Percentiles rank a stretch among this genome's conserved stretches.
Conservation (phyloP, 1,284 basidiomycete genomes). For the Coriolopsis trogii region DNA sequence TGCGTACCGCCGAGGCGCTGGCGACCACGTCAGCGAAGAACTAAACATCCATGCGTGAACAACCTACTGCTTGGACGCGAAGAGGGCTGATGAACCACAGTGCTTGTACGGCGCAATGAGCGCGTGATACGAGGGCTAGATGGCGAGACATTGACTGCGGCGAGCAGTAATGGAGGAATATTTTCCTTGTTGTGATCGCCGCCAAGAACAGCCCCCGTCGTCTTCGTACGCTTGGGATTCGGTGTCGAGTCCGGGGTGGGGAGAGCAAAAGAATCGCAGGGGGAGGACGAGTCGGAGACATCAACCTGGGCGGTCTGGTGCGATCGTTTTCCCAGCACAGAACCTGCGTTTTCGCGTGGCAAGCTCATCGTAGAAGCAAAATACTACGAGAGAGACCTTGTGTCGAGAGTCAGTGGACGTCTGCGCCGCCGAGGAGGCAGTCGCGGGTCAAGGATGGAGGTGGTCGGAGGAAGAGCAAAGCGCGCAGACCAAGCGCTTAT, state of each 20-base stretch:
- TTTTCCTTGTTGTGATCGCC: constrained; percentile 75
- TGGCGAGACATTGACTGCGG: constrained; percentile 39
- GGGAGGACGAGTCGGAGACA: constrained; percentile 7
- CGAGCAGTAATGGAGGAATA: constrained; percentile 57
- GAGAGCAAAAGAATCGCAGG: constrained; percentile 31
- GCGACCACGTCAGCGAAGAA: constrained; percentile 18
- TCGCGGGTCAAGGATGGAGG: constrained; percentile 16
- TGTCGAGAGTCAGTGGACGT: constrained; percentile 5
- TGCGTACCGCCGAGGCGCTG: constrained; percentile 47
- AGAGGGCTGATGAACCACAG: constrained; percentile 45
- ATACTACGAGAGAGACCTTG: background rate
- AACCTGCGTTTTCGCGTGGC: constrained; percentile 37
- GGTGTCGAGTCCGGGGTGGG: constrained; percentile 65
- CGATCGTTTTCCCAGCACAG: constrained; percentile 62
- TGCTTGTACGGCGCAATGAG: constrained; percentile 50
- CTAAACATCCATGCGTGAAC: background rate
- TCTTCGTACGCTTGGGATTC: constrained; percentile 63
- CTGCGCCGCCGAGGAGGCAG: constrained; percentile 11
- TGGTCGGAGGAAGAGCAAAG: constrained; percentile 12
- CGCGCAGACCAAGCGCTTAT: constrained; percentile 26
- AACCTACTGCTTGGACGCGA: constrained; percentile 37
- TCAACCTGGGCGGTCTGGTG: constrained; percentile 41
- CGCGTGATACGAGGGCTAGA: constrained; percentile 42
- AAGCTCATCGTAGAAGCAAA: constrained; percentile 24
- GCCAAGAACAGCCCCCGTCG: constrained; percentile 47